These are phyloP conservation scores for Agapanthus africanus DNA, from an alignment of 106 monocot genomes.

Conservation along the genomic window DNA sequence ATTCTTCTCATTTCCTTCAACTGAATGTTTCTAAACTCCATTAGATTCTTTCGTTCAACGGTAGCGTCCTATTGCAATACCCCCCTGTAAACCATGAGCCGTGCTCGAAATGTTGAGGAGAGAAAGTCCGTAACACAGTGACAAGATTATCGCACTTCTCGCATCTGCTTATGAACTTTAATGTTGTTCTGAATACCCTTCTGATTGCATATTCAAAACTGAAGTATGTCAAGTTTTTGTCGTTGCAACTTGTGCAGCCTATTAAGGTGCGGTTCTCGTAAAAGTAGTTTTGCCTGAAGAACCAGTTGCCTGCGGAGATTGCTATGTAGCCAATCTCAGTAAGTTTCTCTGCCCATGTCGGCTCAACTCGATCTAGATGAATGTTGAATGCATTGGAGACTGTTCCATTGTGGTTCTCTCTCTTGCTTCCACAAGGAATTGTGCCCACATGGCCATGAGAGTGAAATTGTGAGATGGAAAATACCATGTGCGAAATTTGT, in stretches of 20 bases:
- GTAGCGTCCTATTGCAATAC: constrained; percentile 45
- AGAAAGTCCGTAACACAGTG: constrained; percentile 51
- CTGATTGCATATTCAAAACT: constrained; percentile 19
- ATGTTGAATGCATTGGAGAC: constrained; percentile 30
- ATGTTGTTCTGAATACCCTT: constrained; percentile 24
- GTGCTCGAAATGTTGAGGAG: constrained; percentile 47
- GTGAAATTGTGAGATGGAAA: constrained; percentile 64
- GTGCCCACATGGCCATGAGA: constrained; percentile 57
- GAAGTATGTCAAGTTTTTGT: constrained; percentile 10
- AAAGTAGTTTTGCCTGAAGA: constrained; percentile 46
- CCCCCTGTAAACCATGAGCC: constrained; percentile 51
- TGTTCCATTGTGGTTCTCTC: constrained; percentile 31
- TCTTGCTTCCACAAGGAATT: constrained; percentile 32
- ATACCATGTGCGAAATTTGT: constrained; percentile 44
- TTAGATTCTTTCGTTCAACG: constrained; percentile 18
- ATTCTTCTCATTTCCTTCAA: constrained; percentile 31
- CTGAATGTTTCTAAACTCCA: constrained; percentile 31
- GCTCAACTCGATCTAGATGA: constrained; percentile 40
- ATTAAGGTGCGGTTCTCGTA: constrained; percentile 18
- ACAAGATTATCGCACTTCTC: constrained; percentile 22
- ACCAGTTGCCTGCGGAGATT: constrained; percentile 64
- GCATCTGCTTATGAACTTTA: constrained; percentile 24
- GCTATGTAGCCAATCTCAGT: constrained; percentile 28
- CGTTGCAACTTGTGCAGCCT: constrained; percentile 55
- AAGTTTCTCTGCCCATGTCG: constrained; percentile 30